A percentile compares a stretch with the other conserved stretches of the same genome.
These are phyloP conservation scores for Fusarium fracticaudum DNA, from an alignment of 2,329 filamentous ascomycete species.

Conservation along the genomic window DNA sequence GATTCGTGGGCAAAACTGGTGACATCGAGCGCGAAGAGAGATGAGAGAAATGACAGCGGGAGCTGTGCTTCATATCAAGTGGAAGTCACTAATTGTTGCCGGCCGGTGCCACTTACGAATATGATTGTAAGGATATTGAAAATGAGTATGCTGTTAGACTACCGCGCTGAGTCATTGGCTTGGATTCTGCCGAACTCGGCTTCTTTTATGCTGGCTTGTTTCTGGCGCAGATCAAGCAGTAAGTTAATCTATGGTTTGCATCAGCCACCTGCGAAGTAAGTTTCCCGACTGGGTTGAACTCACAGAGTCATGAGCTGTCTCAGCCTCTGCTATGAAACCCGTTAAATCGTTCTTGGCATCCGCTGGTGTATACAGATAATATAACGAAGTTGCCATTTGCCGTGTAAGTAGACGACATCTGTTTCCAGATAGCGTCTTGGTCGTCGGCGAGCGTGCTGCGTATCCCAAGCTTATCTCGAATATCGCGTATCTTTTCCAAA, in stretches of 20 bases:
- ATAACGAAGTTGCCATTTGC: not conserved
- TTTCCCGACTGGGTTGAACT: accelerated
- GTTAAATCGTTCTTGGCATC: accelerated
- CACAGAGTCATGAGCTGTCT: not conserved
- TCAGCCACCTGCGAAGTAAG: accelerated
- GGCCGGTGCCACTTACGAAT: too few relatives aligned
- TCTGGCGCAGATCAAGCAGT: not conserved
- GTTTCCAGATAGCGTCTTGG: not conserved
- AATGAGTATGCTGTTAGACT: not conserved
- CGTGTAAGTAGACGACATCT: not conserved
- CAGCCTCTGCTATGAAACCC: not conserved
- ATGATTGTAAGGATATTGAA: accelerated
- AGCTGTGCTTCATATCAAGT: too few relatives aligned
- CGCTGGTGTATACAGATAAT: not conserved
- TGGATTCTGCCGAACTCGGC: accelerated
- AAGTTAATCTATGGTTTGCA: not conserved
- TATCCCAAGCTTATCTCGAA: not conserved
- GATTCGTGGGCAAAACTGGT: too few relatives aligned
- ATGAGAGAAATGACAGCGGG: too few relatives aligned
- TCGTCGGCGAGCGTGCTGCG: too few relatives aligned
- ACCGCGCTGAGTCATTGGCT: too few relatives aligned
- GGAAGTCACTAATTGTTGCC: too few relatives aligned
- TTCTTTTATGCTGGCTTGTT: not conserved
- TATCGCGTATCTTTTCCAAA: accelerated
- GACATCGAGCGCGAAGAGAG: too few relatives aligned